Conservation (phyloP, 2,329 filamentous ascomycete species). For the Ceratocystis colombiana region DNA sequence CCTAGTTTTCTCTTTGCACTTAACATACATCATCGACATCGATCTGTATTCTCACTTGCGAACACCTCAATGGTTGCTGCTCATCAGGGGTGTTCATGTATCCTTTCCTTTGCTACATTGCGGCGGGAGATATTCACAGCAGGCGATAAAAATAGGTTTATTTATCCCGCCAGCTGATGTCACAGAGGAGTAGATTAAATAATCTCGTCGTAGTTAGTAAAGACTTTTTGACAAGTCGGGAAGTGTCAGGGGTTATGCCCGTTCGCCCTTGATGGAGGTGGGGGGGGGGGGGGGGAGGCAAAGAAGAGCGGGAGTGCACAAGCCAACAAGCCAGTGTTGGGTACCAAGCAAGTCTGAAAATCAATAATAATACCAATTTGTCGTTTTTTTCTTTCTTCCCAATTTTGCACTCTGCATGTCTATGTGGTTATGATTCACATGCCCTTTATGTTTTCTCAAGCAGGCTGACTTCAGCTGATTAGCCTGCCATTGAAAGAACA, state of each 20-base stretch:
- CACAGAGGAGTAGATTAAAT: slow-evolving; percentile 8
- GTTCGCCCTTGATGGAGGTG: background rate
- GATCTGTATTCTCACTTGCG: background rate
- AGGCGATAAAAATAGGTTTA: slow-evolving; percentile 7
- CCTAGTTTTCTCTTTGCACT: background rate
- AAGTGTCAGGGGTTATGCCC: slow-evolving; percentile 3
- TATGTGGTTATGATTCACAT: background rate
- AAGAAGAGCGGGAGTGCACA: background rate
- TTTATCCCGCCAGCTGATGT: slow-evolving; percentile 9
- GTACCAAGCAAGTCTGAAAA: background rate
- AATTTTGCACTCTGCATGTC: background rate
- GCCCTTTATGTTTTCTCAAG: background rate
- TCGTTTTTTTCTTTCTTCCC: background rate
- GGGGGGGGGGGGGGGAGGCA: background rate
- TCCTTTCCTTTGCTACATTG: background rate
- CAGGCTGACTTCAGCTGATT: slow-evolving; percentile 6
- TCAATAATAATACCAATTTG: background rate
- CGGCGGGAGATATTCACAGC: background rate
- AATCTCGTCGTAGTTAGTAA: slow-evolving; percentile 9
- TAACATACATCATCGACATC: background rate
- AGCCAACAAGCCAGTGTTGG: background rate
- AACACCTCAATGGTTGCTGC: background rate
- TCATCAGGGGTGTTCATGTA: background rate
- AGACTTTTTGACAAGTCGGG: slow-evolving; percentile 14
- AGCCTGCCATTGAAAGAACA: background rate